Percentiles rank a stretch among this genome's conserved stretches.
Conservation (phyloP, 2,329 filamentous ascomycete species). For the Lasiodiplodia sp. region DNA sequence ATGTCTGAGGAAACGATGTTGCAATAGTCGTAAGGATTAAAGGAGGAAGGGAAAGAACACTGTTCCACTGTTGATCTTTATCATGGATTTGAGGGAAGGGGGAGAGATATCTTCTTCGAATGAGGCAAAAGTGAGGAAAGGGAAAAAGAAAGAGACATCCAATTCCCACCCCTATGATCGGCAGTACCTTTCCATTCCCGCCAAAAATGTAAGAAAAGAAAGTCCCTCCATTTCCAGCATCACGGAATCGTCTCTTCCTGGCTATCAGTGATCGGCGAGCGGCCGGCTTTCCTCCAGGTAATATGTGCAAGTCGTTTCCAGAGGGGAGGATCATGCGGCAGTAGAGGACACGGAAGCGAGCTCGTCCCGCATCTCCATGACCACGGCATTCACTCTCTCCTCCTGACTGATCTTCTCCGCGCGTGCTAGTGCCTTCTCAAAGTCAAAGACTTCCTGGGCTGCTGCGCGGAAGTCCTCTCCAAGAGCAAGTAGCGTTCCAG, state of each 20-base stretch:
- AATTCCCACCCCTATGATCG: neutral
- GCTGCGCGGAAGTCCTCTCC: conserved; percentile 66
- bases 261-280: neutral
- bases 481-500: conserved; percentile 77
- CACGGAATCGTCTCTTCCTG: neutral
- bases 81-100: neutral
- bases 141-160: neutral
- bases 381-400: conserved; percentile 66
- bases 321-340: neutral
- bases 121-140: neutral
- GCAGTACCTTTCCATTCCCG: neutral
- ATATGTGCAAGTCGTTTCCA: neutral
- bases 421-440: conserved; percentile 56
- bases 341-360: conserved; percentile 35
- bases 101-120: neutral
- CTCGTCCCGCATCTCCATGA: conserved; percentile 65
- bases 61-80: neutral
- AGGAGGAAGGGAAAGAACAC: neutral
- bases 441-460: conserved; percentile 64
- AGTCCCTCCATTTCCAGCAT: neutral
- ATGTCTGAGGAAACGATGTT: neutral
- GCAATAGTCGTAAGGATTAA: neutral
- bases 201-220: neutral
- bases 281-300: neutral
- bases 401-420: conserved; percentile 64